A percentile compares a stretch with the other conserved stretches of the same genome.
Evolutionary conservation across 257 asterid genomes (phyloP).

Genomic region (Orobanche coerulescens): DNA sequence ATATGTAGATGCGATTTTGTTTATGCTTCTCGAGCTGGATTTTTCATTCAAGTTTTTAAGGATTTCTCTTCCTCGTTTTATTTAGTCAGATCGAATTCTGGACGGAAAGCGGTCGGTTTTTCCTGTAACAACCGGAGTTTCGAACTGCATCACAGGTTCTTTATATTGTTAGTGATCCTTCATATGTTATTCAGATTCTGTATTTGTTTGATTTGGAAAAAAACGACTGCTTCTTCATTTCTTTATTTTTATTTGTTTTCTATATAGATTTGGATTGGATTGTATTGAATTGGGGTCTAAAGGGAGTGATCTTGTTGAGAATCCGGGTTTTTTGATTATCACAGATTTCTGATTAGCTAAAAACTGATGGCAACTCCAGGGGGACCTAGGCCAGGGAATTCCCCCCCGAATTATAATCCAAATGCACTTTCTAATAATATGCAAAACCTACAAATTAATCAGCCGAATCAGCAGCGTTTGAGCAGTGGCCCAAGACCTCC

Average conservation of each 20-base stretch:
- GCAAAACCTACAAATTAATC: slow-evolving; percentile 73
- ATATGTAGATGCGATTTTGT: not conserved
- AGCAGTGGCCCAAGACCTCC: slow-evolving; percentile 55
- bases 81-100: slow-evolving; percentile 34
- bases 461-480: slow-evolving; percentile 56
- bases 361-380: slow-evolving; percentile 85
- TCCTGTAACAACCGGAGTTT: slow-evolving; percentile 32
- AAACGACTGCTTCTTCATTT: slow-evolving; percentile 21
- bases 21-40: too few species aligned
- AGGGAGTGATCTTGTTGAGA: slow-evolving; percentile 23
- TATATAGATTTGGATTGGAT: slow-evolving; percentile 35
- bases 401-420: slow-evolving; percentile 69
- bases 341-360: slow-evolving; percentile 27
- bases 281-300: slow-evolving; percentile 17
- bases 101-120: slow-evolving; percentile 33
- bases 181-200: not conserved
- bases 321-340: slow-evolving; percentile 23
- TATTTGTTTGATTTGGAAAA: slow-evolving; percentile 23
- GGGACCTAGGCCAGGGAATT: slow-evolving; percentile 81
- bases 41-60: not conserved
- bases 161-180: slow-evolving; percentile 3
- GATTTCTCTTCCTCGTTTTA: not conserved
- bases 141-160: slow-evolving; percentile 29
- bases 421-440: slow-evolving; percentile 65
- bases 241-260: slow-evolving; percentile 2